A percentile compares a stretch with the other conserved stretches of the same genome.
Conservation (phyloP, 2,329 filamentous ascomycete genomes). For the Fusarium domesticum region DNA sequence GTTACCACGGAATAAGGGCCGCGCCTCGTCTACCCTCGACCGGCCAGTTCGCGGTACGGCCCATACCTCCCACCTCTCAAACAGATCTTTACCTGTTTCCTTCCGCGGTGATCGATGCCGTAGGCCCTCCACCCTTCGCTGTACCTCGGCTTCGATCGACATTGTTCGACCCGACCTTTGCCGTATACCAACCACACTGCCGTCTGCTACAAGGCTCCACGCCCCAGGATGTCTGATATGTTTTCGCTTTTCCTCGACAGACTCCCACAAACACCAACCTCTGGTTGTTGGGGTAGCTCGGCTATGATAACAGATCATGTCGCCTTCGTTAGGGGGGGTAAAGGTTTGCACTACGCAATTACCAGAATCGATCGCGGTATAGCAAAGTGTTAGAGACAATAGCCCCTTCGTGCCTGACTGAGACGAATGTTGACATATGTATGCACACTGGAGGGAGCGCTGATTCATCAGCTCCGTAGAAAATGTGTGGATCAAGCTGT, state of each 20-base stretch:
- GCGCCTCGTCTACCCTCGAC: constrained; percentile 44
- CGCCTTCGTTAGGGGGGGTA: constrained; percentile 49
- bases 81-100: constrained; percentile 20
- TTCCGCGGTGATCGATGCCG: constrained; percentile 32
- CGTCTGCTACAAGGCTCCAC: constrained; percentile 61
- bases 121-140: constrained; percentile 23
- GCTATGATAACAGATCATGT: constrained; percentile 55
- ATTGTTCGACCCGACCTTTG: constrained; percentile 34
- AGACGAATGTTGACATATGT: constrained; percentile 43
- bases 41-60: constrained; percentile 46
- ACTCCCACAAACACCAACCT: constrained; percentile 50
- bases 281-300: constrained; percentile 36
- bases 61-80: constrained; percentile 54
- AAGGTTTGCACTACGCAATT: constrained; percentile 66
- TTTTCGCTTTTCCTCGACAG: constrained; percentile 50
- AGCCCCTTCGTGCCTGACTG: constrained; percentile 55
- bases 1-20: constrained; percentile 41
- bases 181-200: constrained; percentile 62
- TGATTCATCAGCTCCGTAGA: constrained; percentile 55
- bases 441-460: constrained; percentile 59
- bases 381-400: constrained; percentile 61
- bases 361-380: constrained; percentile 56
- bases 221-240: constrained; percentile 59
- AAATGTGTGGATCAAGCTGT: constrained; percentile 58
- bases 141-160: constrained; percentile 11